Evolutionary conservation across 345 rosid genomes (phyloP), one percentile per base, ranked within the genome.

Genomic region (Heritiera fomes): DNA sequence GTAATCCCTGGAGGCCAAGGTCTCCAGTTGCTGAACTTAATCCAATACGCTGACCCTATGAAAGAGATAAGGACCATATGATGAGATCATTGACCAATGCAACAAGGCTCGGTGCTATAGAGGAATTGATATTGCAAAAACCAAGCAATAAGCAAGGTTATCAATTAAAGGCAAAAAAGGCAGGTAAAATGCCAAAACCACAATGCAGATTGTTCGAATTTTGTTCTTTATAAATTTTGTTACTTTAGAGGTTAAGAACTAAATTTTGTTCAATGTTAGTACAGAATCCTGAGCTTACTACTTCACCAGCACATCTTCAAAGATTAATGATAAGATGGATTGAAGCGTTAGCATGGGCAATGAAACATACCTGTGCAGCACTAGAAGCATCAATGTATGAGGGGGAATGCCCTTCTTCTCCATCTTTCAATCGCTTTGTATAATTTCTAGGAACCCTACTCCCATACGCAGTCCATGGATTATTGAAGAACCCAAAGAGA

Each of bases 401-500:
- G 6, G 81, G 74, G 8, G 84, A 79, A 78, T 78, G 85, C 75
- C 67, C 86, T 69, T 34, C 38, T 34, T 87, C 91, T 64, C 91
- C 93, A 78, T 89, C 91, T 84, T 89, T 89, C 80, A 89, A 79
- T 66, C 84, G 78, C 79, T 89, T 89, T 40, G 85, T 89, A 73
- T 83, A 83, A 66, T 75, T 85, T 78, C 83, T 81, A 18, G 46
- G 56, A 34, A 59, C 50, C 63, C 77, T 80, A 69, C 49, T 80
- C 59, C 85, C 82, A 46, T 65, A 65, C 8, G 73, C 62, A 62
- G 77, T 77, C 86, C 83, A 70, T 50, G 83, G 62, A 75, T 80
- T 86, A 52, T 43, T 81, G 77, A 84, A 76, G 71, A 76, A 79
- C 2, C 82, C 62, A 53, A 77, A 58, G 66, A 84, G 3, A 69